Conservation (phyloP, 2,329 filamentous ascomycete species). For the Trichoderma gracile region DNA sequence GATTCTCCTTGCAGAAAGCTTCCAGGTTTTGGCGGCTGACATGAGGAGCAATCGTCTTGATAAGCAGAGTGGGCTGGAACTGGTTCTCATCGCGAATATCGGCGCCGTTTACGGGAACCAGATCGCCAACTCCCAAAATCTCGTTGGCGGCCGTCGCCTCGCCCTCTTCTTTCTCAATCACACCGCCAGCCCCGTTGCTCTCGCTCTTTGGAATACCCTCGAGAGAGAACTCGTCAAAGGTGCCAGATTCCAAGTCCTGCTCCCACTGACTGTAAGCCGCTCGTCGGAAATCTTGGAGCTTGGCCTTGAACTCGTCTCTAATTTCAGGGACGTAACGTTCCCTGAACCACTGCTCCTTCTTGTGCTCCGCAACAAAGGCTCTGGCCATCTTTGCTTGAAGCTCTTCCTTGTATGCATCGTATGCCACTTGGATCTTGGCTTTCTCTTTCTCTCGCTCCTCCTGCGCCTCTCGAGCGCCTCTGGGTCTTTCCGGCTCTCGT, state of each 20-base stretch:
- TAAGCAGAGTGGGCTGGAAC: slow-evolving; percentile 86
- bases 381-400: slow-evolving; percentile 79
- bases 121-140: slow-evolving; percentile 86
- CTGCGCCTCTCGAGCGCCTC: slow-evolving; percentile 63
- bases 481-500: slow-evolving; percentile 62
- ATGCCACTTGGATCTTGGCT: slow-evolving; percentile 71
- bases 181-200: slow-evolving; percentile 79
- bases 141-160: slow-evolving; percentile 90
- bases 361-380: slow-evolving; percentile 86
- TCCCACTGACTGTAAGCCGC: slow-evolving; percentile 85
- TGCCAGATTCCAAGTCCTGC: slow-evolving; percentile 77
- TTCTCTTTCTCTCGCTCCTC: slow-evolving; percentile 80
- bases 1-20: slow-evolving; percentile 88
- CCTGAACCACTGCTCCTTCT: slow-evolving; percentile 96
- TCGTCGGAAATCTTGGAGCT: slow-evolving; percentile 77
- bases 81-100: slow-evolving; percentile 88
- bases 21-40: slow-evolving; percentile 93
- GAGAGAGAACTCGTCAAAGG: slow-evolving; percentile 91
- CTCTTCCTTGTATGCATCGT: slow-evolving; percentile 68
- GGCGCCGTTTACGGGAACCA: slow-evolving; percentile 78
- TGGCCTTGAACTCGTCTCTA: slow-evolving; percentile 69
- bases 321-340: slow-evolving; percentile 89
- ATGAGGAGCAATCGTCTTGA: slow-evolving; percentile 97
- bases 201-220: slow-evolving; percentile 94
- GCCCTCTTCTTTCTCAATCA: slow-evolving; percentile 92